phyloP scores from a whole-genome alignment of 2,329 filamentous ascomycete species.

The Fusarium armeniacum region DNA sequence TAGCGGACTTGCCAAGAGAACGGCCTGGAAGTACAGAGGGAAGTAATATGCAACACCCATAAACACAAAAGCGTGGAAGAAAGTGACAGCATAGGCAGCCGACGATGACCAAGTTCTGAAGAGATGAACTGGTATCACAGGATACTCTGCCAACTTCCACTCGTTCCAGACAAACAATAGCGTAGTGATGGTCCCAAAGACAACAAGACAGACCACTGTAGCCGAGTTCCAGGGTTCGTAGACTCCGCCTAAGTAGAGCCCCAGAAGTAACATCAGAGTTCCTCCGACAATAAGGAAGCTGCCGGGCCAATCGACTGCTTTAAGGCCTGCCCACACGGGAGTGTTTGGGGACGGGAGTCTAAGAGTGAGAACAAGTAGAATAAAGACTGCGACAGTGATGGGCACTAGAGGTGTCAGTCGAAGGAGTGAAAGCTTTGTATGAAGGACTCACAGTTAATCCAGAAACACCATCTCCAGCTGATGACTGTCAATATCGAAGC shows the following conservation, averaged over 20 bases:
- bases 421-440: fast-evolving
- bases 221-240: constrained; percentile 72
- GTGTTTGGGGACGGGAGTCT: constrained; percentile 77
- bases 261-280: constrained; percentile 77
- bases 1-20: constrained; percentile 71
- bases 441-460: constrained; percentile 63
- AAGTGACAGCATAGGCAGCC: constrained; percentile 65
- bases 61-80: constrained; percentile 69
- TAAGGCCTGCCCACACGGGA: constrained; percentile 71
- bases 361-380: constrained; percentile 72
- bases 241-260: constrained; percentile 77
- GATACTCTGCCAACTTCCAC: constrained; percentile 72
- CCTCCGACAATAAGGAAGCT: constrained; percentile 73
- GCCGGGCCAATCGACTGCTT: constrained; percentile 72
- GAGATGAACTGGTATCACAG: constrained; percentile 76
- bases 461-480: constrained; percentile 63
- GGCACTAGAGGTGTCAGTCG: constrained; percentile 54
- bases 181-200: constrained; percentile 68
- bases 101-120: constrained; percentile 70
- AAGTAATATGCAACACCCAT: constrained; percentile 78
- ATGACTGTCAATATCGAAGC: not conserved
- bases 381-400: constrained; percentile 67
- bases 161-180: constrained; percentile 72
- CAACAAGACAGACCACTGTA: constrained; percentile 72
- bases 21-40: constrained; percentile 80